A percentile compares a stretch with the other conserved stretches of the same genome.
These are phyloP conservation scores for Venustampulla echinocandica DNA, from an alignment of 495 filamentous ascomycete genomes.

Conservation along the genomic window DNA sequence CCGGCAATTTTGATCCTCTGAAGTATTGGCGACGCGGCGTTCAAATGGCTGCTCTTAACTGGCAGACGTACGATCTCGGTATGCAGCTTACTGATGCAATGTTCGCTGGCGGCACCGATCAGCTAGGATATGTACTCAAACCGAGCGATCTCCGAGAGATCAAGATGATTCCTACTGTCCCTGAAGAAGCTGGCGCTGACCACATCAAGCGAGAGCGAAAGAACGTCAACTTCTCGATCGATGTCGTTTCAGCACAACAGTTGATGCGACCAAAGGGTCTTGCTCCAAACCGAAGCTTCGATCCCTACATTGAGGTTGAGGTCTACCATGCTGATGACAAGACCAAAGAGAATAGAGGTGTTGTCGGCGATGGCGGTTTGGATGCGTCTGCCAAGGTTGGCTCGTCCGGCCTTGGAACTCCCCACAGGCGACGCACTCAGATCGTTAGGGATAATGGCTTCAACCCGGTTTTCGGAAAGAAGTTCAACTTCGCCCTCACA, in stretches of 20 bases:
- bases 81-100: constrained; percentile 97
- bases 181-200: constrained; percentile 35
- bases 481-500: constrained; percentile 65
- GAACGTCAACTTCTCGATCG: constrained; percentile 71
- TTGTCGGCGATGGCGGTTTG: constrained; percentile 58
- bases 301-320: constrained; percentile 91
- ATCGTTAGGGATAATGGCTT: constrained; percentile 83
- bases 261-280: constrained; percentile 72
- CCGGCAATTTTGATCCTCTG: constrained; percentile 79
- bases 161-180: constrained; percentile 31
- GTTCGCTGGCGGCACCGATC: constrained; percentile 88
- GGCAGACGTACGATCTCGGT: constrained; percentile 93
- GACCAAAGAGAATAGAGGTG: constrained; percentile 36
- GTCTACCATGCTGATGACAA: constrained; percentile 92
- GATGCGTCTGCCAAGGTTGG: constrained; percentile 62
- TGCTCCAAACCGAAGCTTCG: constrained; percentile 61
- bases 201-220: constrained; percentile 59
- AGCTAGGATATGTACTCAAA: constrained; percentile 87
- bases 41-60: constrained; percentile 94
- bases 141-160: constrained; percentile 69
- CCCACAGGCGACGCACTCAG: constrained; percentile 67
- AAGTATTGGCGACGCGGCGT: constrained; percentile 77
- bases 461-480: constrained; percentile 70
- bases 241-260: constrained; percentile 89
- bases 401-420: constrained; percentile 62